A percentile compares a stretch with the other conserved stretches of the same genome.
phyloP scores from a whole-genome alignment of 768 basidiomycete species.

The Multifurca ochricompacta region DNA sequence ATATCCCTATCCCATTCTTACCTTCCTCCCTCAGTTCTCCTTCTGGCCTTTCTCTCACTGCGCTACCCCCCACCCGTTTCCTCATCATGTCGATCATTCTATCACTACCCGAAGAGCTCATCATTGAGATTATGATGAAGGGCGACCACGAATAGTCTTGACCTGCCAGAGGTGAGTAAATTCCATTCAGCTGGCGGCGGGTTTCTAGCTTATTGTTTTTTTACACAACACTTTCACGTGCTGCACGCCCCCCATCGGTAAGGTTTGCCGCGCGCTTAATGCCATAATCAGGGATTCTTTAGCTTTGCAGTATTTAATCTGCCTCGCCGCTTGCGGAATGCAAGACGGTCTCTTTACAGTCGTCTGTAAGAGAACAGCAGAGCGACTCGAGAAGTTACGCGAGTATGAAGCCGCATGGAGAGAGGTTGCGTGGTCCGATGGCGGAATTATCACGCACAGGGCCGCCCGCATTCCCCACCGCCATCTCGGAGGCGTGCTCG shows the following conservation, averaged over 20 bases:
- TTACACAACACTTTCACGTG: no score
- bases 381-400: slow-evolving; percentile 2
- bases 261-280: slow-evolving; percentile 11
- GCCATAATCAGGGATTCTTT: slow-evolving; percentile 7
- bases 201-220: not conserved
- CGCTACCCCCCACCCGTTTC: not conserved
- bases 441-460: not conserved
- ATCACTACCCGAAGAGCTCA: slow-evolving; percentile 12
- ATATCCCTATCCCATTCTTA: not conserved
- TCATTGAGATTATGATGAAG: slow-evolving; percentile 8
- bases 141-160: slow-evolving; percentile 5
- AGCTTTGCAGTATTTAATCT: slow-evolving; percentile 10
- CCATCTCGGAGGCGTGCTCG: slow-evolving; percentile 14
- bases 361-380: not conserved
- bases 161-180: slow-evolving; percentile 2
- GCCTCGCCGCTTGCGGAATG: slow-evolving; percentile 11
- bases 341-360: not conserved
- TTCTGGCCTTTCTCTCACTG: not conserved
- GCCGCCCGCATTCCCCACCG: slow-evolving; percentile 1
- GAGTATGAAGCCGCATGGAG: slow-evolving; percentile 15
- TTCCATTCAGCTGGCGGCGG: no score
- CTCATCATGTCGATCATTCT: slow-evolving; percentile 6
- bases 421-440: slow-evolving; percentile 13
- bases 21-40: no score
- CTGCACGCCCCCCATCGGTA: no score